Percentiles rank a stretch among this genome's conserved stretches.
These are phyloP conservation scores for Fusarium pseudograminearum DNA, from an alignment of 2,329 filamentous ascomycete species.

Conservation along the genomic window DNA sequence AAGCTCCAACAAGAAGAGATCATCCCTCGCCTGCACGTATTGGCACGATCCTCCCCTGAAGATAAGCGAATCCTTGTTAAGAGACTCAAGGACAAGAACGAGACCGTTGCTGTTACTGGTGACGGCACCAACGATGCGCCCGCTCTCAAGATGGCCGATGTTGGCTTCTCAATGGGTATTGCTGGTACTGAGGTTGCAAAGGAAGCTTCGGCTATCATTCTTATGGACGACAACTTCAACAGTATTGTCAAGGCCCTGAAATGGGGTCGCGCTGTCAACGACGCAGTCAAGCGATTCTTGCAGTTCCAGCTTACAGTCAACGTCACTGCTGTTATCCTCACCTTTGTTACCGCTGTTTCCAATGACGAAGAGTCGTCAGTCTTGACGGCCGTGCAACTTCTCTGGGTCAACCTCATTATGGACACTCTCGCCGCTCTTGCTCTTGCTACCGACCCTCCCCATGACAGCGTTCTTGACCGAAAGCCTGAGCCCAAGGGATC, in stretches of 20 bases:
- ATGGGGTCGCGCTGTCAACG: constrained; percentile 83
- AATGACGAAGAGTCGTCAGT: constrained; percentile 78
- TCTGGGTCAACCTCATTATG: constrained; percentile 99
- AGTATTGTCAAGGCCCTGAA: constrained; percentile 88
- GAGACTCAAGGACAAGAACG: constrained; percentile 76
- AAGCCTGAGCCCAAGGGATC: constrained; percentile 72
- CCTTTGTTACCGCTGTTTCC: constrained; percentile 87
- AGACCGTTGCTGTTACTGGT: constrained; percentile 85
- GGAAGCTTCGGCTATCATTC: constrained; percentile 85
- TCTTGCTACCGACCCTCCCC: constrained; percentile 90
- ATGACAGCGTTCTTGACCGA: constrained; percentile 81
- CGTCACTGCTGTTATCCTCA: constrained; percentile 87
- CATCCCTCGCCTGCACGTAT: constrained; percentile 76
- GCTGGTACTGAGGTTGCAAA: constrained; percentile 86
- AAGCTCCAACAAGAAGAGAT: constrained; percentile 73
- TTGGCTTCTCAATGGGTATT: constrained; percentile 89
- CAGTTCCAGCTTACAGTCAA: constrained; percentile 89
- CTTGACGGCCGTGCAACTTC: constrained; percentile 87
- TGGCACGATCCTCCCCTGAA: constrained; percentile 80
- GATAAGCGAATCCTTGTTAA: constrained; percentile 81
- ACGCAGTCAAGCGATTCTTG: constrained; percentile 81
- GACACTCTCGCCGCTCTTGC: constrained; percentile 92
- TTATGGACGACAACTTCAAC: constrained; percentile 89
- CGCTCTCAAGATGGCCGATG: constrained; percentile 82
- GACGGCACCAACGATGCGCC: constrained; percentile 88